These are phyloP conservation scores for Cyberlindnera bimundalis DNA, from an alignment of 805 yeast genomes.

Conservation along the genomic window DNA sequence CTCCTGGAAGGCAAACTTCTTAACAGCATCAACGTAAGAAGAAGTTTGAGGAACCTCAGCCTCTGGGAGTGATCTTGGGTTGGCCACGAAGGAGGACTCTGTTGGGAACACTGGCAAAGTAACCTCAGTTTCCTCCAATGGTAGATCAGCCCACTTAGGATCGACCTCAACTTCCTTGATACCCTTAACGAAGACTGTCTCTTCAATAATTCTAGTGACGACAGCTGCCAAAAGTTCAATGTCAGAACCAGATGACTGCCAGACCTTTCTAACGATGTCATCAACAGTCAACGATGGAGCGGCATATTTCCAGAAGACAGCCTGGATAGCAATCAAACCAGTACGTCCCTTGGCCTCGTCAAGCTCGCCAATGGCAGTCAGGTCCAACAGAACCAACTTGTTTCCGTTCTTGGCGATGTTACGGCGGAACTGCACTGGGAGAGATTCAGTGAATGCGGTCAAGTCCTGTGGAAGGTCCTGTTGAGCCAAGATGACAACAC, in stretches of 20 bases:
- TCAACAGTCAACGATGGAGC: slow-evolving; percentile 56
- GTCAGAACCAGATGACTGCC: slow-evolving; percentile 77
- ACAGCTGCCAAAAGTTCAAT: slow-evolving; percentile 77
- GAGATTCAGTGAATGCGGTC: slow-evolving; percentile 45
- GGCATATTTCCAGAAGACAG: slow-evolving; percentile 74
- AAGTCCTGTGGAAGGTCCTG: slow-evolving; percentile 36
- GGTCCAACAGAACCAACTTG: slow-evolving; percentile 57
- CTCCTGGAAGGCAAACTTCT: slow-evolving; percentile 76
- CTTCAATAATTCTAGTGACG: slow-evolving; percentile 60
- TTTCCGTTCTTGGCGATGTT: slow-evolving; percentile 50
- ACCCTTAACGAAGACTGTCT: slow-evolving; percentile 43
- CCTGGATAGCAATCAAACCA: slow-evolving; percentile 67
- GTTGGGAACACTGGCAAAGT: slow-evolving; percentile 50
- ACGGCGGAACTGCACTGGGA: slow-evolving; percentile 53
- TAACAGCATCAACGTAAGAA: slow-evolving; percentile 51
- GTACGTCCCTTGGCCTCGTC: slow-evolving; percentile 77
- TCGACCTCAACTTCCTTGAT: slow-evolving; percentile 34
- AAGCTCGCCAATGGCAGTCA: slow-evolving; percentile 58
- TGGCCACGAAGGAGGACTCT: slow-evolving; percentile 66
- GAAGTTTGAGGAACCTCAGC: slow-evolving; percentile 40
- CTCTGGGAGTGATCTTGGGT: slow-evolving; percentile 46
- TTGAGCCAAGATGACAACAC: slow-evolving; percentile 47
- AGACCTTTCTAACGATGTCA: slow-evolving; percentile 69
- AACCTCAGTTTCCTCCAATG: slow-evolving; percentile 33
- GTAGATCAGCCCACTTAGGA: slow-evolving; percentile 27